Conservation (phyloP, 495 filamentous ascomycete genomes). For the Annulohypoxylon bovei region DNA sequence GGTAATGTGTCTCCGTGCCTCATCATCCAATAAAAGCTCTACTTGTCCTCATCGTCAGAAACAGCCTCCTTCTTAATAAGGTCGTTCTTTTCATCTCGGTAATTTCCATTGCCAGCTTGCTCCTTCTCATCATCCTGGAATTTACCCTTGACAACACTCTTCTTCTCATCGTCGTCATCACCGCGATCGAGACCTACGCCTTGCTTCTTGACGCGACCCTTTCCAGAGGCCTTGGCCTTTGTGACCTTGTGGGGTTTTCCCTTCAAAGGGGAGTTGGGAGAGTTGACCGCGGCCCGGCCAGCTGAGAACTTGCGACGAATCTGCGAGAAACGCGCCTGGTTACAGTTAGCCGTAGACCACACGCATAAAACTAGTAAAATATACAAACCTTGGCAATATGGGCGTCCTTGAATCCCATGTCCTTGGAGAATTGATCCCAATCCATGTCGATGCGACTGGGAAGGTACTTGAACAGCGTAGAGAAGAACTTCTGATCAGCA, state of each 20-base stretch:
- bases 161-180: not conserved
- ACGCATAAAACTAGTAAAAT: too few relatives aligned
- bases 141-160: not conserved
- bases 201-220: not conserved
- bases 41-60: not conserved
- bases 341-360: slow-evolving; percentile 3
- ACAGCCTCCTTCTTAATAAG: not conserved
- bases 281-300: not conserved
- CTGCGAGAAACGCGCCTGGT: slow-evolving; percentile 28
- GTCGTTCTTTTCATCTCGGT: not conserved
- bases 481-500: slow-evolving; percentile 34
- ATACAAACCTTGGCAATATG: slow-evolving; percentile 35
- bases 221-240: slow-evolving; percentile 20
- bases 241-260: slow-evolving; percentile 16
- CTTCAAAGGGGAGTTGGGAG: not conserved
- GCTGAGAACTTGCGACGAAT: slow-evolving; percentile 28
- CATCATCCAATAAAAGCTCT: not conserved
- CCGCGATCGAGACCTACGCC: not conserved
- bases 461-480: slow-evolving; percentile 30
- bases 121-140: not conserved
- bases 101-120: not conserved
- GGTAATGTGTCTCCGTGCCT: not conserved
- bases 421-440: slow-evolving; percentile 26
- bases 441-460: slow-evolving; percentile 23
- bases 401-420: slow-evolving; percentile 27